Conservation (phyloP, 2,329 filamentous ascomycete species). For the Cladosporium sp. region DNA sequence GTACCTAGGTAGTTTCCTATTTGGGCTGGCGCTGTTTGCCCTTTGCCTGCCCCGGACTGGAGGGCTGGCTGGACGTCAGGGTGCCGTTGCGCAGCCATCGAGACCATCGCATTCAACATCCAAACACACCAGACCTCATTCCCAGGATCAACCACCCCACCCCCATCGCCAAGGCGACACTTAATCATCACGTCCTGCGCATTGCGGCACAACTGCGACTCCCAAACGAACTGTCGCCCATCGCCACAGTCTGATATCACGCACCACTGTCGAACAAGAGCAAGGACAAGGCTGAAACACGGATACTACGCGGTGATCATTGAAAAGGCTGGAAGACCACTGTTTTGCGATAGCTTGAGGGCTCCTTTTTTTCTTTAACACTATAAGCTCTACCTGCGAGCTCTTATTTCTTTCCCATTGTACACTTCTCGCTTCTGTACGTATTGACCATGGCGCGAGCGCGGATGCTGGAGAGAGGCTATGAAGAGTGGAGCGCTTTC, state of each 20-base stretch:
- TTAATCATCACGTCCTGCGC: background rate
- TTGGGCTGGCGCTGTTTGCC: slow-evolving; percentile 6
- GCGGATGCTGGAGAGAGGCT: background rate
- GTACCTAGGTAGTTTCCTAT: slow-evolving; percentile 10
- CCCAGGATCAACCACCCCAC: background rate
- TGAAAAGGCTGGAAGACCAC: background rate
- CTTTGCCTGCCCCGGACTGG: background rate
- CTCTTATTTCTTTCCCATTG: slow-evolving; percentile 4
- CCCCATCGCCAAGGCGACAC: background rate
- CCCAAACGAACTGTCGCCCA: background rate
- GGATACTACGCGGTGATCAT: background rate
- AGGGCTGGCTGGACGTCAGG: background rate
- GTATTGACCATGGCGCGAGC: slow-evolving; percentile 26
- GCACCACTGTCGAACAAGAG: slow-evolving; percentile 2
- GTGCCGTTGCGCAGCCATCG: background rate
- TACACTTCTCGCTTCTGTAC: slow-evolving; percentile 24
- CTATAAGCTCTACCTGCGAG: slow-evolving; percentile 14
- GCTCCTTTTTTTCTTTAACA: background rate
- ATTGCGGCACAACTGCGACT: background rate
- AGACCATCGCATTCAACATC: slow-evolving; percentile 1
- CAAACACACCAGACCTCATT: background rate
- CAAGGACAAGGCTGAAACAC: slow-evolving; percentile 12
- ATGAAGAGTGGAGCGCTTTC: background rate
- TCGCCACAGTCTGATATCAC: background rate
- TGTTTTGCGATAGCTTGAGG: slow-evolving; percentile 6